Evolutionary conservation across 1,284 basidiomycete genomes (phyloP).

Genomic region (Apiotrichum porosum): DNA sequence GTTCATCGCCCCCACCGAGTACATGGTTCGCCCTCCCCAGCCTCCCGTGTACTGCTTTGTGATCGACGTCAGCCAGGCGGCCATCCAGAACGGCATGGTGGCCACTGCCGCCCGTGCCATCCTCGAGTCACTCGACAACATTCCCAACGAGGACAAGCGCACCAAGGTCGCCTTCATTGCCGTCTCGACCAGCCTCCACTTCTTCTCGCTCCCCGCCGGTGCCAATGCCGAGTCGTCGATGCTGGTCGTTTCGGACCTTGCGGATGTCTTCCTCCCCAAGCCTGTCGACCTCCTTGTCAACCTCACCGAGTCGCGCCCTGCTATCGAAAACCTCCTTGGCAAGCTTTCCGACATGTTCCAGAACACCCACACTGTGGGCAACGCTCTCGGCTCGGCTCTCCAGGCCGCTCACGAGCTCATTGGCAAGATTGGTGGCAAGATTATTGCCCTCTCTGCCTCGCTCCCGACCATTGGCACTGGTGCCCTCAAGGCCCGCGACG

Average conservation of each 20-base stretch:
- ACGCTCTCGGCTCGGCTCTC: constrained; percentile 90
- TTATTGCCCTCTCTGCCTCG: constrained; percentile 80
- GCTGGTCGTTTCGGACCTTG: constrained; percentile 94
- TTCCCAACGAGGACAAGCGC: constrained; percentile 89
- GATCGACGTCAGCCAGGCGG: constrained; percentile 90
- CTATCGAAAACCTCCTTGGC: constrained; percentile 75
- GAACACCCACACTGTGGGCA: constrained; percentile 83
- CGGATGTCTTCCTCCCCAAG: constrained; percentile 96
- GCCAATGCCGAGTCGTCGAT: constrained; percentile 76
- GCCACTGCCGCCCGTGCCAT: constrained; percentile 95
- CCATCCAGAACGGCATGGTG: constrained; percentile 93
- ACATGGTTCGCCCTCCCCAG: constrained; percentile 97
- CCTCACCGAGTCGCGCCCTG: constrained; percentile 74
- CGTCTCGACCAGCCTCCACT: constrained; percentile 89
- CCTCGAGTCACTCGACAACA: constrained; percentile 86
- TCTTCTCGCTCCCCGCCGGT: constrained; percentile 84
- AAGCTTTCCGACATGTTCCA: constrained; percentile 94
- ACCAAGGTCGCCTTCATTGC: constrained; percentile 91
- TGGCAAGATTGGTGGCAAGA: constrained; percentile 90
- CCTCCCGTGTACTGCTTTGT: constrained; percentile 96
- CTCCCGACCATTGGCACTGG: constrained; percentile 87
- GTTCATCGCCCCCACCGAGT: constrained; percentile 96
- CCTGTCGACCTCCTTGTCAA: constrained; percentile 94
- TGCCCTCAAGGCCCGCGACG: constrained; percentile 91
- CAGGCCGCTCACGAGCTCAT: constrained; percentile 96